phyloP scores from a whole-genome alignment of 1,139 yeast species.

The Lodderomyces metapsilosis region DNA sequence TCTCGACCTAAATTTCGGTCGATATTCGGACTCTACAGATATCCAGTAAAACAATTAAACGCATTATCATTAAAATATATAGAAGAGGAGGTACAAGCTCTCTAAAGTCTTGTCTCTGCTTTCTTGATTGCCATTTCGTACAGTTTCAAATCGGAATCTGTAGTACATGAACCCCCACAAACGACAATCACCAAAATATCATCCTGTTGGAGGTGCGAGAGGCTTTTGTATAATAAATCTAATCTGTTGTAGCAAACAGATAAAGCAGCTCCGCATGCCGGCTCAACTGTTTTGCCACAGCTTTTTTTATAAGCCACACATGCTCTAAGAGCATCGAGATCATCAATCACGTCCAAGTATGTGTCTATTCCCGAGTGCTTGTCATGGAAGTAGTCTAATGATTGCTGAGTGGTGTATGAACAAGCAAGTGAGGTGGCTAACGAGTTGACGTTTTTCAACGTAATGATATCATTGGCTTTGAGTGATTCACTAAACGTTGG shows the following conservation, averaged over 20 bases:
- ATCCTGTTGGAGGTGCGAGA: constrained; percentile 35
- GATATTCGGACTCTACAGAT: not conserved
- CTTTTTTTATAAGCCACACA: constrained; percentile 49
- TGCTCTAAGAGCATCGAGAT: constrained; percentile 53
- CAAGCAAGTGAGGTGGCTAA: constrained; percentile 65
- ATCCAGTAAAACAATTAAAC: no score
- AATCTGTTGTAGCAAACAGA: constrained; percentile 46
- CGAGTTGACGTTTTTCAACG: constrained; percentile 47
- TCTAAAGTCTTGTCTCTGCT: constrained; percentile 15
- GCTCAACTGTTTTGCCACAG: constrained; percentile 57
- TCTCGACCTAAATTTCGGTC: not conserved
- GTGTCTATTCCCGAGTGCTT: constrained; percentile 28
- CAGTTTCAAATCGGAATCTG: constrained; percentile 16
- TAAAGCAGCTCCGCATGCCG: constrained; percentile 75
- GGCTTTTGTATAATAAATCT: constrained; percentile 28
- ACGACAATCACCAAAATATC: constrained; percentile 59
- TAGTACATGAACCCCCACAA: constrained; percentile 63
- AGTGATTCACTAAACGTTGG: constrained; percentile 55
- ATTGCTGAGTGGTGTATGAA: constrained; percentile 47
- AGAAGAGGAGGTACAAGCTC: no score
- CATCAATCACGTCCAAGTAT: constrained; percentile 48
- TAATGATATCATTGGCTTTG: constrained; percentile 42
- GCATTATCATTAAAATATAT: no score
- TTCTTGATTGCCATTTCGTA: constrained; percentile 13
- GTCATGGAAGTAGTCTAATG: constrained; percentile 42